Base-by-base conservation (phyloP, 208 protist genomes). In the Trypanosoma cruzi region DNA sequence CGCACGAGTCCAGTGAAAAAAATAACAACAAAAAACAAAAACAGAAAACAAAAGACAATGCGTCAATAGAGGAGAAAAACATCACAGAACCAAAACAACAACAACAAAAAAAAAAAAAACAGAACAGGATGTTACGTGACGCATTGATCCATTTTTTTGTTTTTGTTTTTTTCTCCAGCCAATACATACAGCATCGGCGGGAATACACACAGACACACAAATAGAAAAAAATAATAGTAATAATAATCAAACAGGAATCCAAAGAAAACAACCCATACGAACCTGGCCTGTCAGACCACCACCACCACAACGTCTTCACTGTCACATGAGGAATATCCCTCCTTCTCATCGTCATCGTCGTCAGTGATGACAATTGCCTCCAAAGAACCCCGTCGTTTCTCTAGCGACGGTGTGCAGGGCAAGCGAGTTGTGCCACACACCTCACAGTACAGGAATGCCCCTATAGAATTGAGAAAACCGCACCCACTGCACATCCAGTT, bases 391-490 rank as follows among this genome's bases (percentile, higher is more conserved):
- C 6, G 4, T 24, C 13, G 0, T 0, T 16, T 18, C 18, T 4
- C 57, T 40, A 31, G 20, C 0, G 2, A 14, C 10, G 28, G 36
- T 16, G 40, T 6, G 20, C 29, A 61, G n/a, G 71, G 14, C 18
- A 28, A 2, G 22, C 64, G 63, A n/a, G 64, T 24, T 22, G 36
- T 48, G 13, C 64, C 64, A 65, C 71, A 77, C 44, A 77, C 26
- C 32, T 77, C 71, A 67, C 71, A 77, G 24, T 71, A 67, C 5
- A 77, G 32, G 32, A 71, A 67, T 24, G 18, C 34, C 18, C 16
- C 49, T 24, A 55, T 20, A 48, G 32, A 13, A 29, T 71, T 71
- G 7, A 37, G 11, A 77, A 77, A 65, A n/a, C 64, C 58, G 68
- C 71, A 77, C 40, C 40, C 57, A 34, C 18, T 50, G 52, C 71